Base-by-base conservation (phyloP, 352 stramenopile species). In the Globisporangium alternatum region DNA sequence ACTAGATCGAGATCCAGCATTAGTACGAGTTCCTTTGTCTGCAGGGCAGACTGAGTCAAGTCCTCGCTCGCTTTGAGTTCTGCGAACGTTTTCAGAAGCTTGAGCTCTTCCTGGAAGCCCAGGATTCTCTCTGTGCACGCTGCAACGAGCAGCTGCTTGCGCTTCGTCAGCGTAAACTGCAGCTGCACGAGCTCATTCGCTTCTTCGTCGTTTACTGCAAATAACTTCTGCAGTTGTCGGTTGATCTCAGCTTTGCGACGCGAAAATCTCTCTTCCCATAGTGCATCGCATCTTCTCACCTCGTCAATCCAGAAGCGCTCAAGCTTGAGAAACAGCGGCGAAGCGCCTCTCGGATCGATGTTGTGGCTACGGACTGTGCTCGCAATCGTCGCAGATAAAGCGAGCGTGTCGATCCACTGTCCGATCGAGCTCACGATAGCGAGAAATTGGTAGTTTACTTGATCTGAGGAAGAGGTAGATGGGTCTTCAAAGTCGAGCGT, bases 181-280 rank as follows among this genome's bases (percentile, higher is more conserved):
- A 79, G 56, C 13, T 67, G 41, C 1, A 62, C 63, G 1, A 79
- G 35, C 15, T 79, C 69, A 0, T 9, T 31, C 1, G 71, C 62
- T 33, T 77, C 71, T 43, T 81, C 74, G 39, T 81, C 74, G 25
- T 79, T 69, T 3, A 76, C 56, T 56, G 69, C 67, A 10, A 75
- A 72, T 6, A 79, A n/a, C 33, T 69, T 72, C 7, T 58, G 37
- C 2, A 75, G 41, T 28, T 77, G 68, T 1, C 67, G 57, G 7
- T 70, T 33, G 9, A 77, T 64, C 30, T 79, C 71, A 43, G 41
- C 56, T 5, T 62, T 70, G 0, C 74, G 71, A n/a, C 48, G 57
- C 3, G 31, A 35, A 9, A 62, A 58, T 6, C 41, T 49, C 9
- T 73, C 67, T 52, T 76, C 70, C 66, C 69, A 81, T n/a, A 67